Conservation (phyloP, 23 red algal species). For the Agarophyton chilense region DNA sequence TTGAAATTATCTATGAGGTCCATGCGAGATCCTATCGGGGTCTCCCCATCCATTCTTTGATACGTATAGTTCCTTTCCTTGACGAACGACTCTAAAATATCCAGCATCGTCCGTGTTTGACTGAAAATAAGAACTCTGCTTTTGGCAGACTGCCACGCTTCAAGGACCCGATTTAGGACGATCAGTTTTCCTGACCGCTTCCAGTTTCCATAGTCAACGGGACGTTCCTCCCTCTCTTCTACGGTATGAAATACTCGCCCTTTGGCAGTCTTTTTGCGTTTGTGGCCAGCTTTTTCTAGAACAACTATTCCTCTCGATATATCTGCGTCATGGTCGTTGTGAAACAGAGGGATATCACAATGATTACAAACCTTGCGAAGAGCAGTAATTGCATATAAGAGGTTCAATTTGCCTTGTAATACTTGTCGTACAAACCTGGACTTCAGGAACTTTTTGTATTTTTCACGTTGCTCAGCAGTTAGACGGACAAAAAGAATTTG, state of each 20-base stretch:
- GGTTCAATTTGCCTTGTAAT: slow-evolving; percentile 69
- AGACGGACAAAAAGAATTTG: slow-evolving; percentile 92
- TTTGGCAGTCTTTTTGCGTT: not conserved
- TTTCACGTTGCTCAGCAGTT: slow-evolving; percentile 79
- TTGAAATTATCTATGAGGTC: slow-evolving; percentile 95
- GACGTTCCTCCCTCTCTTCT: slow-evolving; percentile 33
- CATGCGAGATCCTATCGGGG: slow-evolving; percentile 77
- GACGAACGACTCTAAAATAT: slow-evolving; percentile 80
- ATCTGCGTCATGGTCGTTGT: slow-evolving; percentile 38
- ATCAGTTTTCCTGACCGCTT: slow-evolving; percentile 69
- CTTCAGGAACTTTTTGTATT: slow-evolving; percentile 84
- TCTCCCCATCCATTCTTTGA: slow-evolving; percentile 97
- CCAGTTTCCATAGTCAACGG: slow-evolving; percentile 82
- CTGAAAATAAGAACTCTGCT: slow-evolving; percentile 93
- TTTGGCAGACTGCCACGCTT: slow-evolving; percentile 47
- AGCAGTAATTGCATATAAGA: slow-evolving; percentile 81
- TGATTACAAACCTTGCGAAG: slow-evolving; percentile 99
- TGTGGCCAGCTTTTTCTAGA: not conserved
- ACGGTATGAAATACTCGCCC: not conserved
- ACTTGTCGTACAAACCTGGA: slow-evolving; percentile 75
- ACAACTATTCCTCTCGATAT: slow-evolving; percentile 32
- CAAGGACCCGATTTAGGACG: slow-evolving; percentile 78
- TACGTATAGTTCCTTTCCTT: slow-evolving; percentile 69
- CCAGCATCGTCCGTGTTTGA: slow-evolving; percentile 89
- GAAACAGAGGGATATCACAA: slow-evolving; percentile 65